Evolutionary conservation across 2,329 filamentous ascomycete genomes (phyloP).

Genomic region (Venturia nashicola): DNA sequence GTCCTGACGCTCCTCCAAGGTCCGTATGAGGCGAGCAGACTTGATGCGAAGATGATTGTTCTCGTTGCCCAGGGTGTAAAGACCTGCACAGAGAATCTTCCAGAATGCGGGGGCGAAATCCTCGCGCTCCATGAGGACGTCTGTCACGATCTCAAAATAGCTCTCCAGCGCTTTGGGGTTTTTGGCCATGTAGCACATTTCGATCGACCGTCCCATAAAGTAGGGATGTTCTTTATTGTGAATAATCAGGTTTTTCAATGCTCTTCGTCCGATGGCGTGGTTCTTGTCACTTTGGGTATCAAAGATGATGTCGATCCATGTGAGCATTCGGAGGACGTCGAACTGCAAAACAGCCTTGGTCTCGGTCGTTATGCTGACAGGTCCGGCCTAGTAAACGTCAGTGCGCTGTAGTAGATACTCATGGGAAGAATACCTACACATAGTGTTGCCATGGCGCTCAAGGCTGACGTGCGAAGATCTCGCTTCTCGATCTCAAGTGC

Average conservation of each 20-base stretch:
- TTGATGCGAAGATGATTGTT: constrained; percentile 81
- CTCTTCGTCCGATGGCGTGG: constrained; percentile 78
- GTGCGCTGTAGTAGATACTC: neutral
- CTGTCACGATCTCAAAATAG: constrained; percentile 85
- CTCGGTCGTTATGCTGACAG: constrained; percentile 78
- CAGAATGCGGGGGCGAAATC: constrained; percentile 79
- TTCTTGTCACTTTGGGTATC: constrained; percentile 82
- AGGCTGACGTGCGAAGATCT: constrained; percentile 75
- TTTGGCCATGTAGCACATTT: constrained; percentile 78
- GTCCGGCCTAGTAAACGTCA: constrained; percentile 32
- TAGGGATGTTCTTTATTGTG: constrained; percentile 83
- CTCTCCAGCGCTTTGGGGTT: constrained; percentile 76
- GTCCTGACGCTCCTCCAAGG: constrained; percentile 69
- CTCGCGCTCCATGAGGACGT: constrained; percentile 73
- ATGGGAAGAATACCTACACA: constrained; percentile 35
- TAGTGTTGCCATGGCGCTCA: constrained; percentile 90
- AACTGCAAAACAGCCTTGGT: constrained; percentile 78
- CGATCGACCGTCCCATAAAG: constrained; percentile 78
- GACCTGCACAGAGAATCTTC: constrained; percentile 75
- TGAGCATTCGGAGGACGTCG: constrained; percentile 81
- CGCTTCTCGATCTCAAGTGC: constrained; percentile 96
- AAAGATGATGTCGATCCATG: constrained; percentile 94
- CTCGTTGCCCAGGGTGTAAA: constrained; percentile 89
- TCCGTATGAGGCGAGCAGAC: constrained; percentile 67
- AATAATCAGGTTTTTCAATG: constrained; percentile 77